Evolutionary conservation across 2,329 filamentous ascomycete species (phyloP).

Genomic region (Trichoderma aggressivum): DNA sequence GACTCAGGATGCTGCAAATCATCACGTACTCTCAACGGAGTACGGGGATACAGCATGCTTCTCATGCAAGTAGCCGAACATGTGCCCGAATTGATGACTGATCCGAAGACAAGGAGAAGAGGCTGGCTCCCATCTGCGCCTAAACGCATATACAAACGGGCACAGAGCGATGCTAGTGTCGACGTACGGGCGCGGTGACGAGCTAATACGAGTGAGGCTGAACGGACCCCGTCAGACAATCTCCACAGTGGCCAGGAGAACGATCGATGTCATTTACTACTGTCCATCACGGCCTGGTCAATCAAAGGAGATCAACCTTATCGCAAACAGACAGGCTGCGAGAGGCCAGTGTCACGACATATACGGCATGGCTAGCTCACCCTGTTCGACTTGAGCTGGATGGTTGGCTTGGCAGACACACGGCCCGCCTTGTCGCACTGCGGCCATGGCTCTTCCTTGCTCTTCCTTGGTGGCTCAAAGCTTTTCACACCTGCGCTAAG

Average conservation of each 20-base stretch:
- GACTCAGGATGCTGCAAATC: background rate
- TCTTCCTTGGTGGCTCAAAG: background rate
- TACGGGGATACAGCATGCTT: background rate
- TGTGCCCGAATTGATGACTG: background rate
- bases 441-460: background rate
- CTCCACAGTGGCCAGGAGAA: background rate
- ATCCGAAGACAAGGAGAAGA: background rate
- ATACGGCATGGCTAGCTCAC: background rate
- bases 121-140: background rate
- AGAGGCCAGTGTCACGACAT: background rate
- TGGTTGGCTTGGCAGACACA: background rate
- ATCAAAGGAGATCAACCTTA: background rate
- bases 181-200: background rate
- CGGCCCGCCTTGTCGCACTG: conserved; percentile 1
- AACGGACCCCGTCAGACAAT: background rate
- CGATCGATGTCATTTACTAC: conserved; percentile 8
- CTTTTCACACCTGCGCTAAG: conserved; percentile 9
- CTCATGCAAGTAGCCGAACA: background rate
- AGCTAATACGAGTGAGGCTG: conserved; percentile 4
- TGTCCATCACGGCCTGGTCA: background rate
- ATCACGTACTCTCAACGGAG: background rate
- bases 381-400: conserved; percentile 1
- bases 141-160: background rate
- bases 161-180: background rate
- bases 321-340: background rate